Evolutionary conservation across 139 green algal species (phyloP), one percentile per base, ranked within the genome.

Genomic region (Spirogloea muscicola): DNA sequence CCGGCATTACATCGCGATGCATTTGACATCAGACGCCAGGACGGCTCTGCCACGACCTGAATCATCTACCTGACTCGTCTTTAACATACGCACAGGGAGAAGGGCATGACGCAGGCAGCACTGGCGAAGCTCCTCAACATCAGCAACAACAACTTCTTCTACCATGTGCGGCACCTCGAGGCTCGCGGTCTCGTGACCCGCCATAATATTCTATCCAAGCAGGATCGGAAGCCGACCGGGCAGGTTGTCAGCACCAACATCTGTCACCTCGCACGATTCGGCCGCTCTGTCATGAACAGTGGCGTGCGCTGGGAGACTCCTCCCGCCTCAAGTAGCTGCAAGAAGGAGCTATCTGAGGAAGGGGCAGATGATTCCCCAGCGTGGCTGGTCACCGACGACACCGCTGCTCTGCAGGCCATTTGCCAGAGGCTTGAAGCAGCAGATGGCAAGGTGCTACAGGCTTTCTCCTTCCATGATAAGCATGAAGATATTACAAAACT

Each of bases 71-170:
- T n/a, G n/a, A n/a, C n/a, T n/a, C n/a, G n/a, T n/a, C n/a, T n/a
- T n/a, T n/a, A n/a, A n/a, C n/a, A n/a, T 58, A 77, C 59, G 61
- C 36, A 33, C 68, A 77, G 69, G 61, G 34, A 33, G 0, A 49
- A 77, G 16, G 69, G 69, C n/a, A 25, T 77, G 21, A 38, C 44
- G 0, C 69, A 77, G 58, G 61, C 58, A 7, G 31, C 61, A n/a
- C 61, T 77, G 21, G 69, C 69, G 0, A 77, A 37, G 58, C 33
- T 27, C 2, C 37, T 77, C n/a, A 55, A 40, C 3, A 40, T 77
- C 59, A 77, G 27, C 3, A 77, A 77, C 61, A 77, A 77, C 69
- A 77, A 76, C 37, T 77, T 63, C 16, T 77, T 77, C 59, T 77
- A 77, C 44, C 59, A 76, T 37, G 25, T 77, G 38, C 58, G 58